These are phyloP conservation scores for Guillardia theta DNA, from an alignment of 78 protist genomes.

Conservation along the genomic window DNA sequence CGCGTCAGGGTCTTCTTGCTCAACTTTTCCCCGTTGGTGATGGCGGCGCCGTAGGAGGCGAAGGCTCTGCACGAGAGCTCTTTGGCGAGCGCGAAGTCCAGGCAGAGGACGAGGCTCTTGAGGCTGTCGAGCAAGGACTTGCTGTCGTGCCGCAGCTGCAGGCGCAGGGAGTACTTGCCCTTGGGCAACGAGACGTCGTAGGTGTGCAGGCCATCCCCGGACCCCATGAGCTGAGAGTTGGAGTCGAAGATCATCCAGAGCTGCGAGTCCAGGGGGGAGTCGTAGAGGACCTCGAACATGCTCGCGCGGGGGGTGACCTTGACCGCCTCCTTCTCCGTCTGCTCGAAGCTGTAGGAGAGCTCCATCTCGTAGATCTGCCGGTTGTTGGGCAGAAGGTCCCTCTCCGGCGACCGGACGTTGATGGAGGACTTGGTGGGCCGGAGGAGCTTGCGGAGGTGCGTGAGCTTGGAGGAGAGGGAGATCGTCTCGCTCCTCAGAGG, in stretches of 20 bases:
- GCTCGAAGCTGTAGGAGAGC: constrained; percentile 41
- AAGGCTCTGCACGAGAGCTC: not conserved
- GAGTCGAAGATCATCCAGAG: constrained; percentile 24
- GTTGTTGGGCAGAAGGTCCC: not conserved
- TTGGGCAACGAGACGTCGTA: not conserved
- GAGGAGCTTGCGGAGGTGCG: not conserved
- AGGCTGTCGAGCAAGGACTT: constrained; percentile 7
- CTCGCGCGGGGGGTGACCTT: not conserved
- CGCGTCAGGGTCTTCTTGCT: not conserved
- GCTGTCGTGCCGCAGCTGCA: constrained; percentile 36
- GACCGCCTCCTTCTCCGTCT: constrained; percentile 35
- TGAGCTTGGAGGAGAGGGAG: not conserved
- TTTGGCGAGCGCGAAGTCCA: constrained; percentile 33
- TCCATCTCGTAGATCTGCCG: constrained; percentile 12
- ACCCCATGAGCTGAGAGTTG: constrained; percentile 16
- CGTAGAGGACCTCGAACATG: constrained; percentile 17
- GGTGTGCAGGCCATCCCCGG: not conserved
- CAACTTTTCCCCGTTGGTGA: not conserved
- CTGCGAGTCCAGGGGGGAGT: constrained; percentile 5
- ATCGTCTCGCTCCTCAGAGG: not conserved
- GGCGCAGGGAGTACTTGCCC: constrained; percentile 20
- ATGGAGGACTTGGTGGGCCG: not conserved
- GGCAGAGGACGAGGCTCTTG: not conserved
- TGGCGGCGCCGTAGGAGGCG: not conserved
- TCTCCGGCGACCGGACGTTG: not conserved